Evolutionary conservation across 1,284 basidiomycete species (phyloP).

Genomic region (Meira nashicola): DNA sequence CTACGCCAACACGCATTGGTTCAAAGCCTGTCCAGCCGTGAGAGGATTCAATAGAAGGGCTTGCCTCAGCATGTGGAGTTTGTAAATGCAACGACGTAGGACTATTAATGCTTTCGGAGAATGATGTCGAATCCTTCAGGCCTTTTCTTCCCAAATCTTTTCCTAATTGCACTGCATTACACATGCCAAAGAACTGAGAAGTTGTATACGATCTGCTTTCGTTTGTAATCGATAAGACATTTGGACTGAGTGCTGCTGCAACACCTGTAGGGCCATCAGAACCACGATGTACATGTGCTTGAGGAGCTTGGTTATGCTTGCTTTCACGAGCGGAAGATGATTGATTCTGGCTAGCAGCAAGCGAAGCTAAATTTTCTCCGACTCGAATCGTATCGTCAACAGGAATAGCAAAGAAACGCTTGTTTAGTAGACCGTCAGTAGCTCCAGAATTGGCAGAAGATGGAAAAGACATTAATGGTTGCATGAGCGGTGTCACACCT

Average conservation of each 20-base stretch:
- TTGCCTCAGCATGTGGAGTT: constrained; percentile 14
- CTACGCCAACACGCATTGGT: constrained; percentile 63
- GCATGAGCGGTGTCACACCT: constrained; percentile 19
- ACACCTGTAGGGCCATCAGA: constrained; percentile 11
- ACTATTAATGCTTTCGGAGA: neutral
- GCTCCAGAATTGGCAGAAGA: constrained; percentile 15
- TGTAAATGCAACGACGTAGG: neutral
- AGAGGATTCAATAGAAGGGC: neutral
- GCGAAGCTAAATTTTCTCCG: constrained; percentile 64
- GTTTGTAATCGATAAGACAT: neutral
- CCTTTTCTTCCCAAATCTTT: constrained; percentile 28
- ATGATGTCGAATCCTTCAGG: neutral
- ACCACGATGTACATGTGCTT: neutral
- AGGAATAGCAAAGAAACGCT: constrained; percentile 67
- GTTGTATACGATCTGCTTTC: neutral
- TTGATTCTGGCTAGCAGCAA: constrained; percentile 12
- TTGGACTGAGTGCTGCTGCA: constrained; percentile 9
- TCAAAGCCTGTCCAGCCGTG: constrained; percentile 36
- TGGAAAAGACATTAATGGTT: constrained; percentile 23
- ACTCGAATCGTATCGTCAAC: constrained; percentile 71
- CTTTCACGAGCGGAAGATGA: neutral
- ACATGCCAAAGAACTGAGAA: constrained; percentile 31
- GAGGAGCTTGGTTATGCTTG: too few species aligned
- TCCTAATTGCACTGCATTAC: constrained; percentile 32
- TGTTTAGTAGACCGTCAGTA: constrained; percentile 20